Evolutionary conservation across 306 rosid species (phyloP), one percentile per base, ranked within the genome.

Genomic region (Crotalaria pallida): DNA sequence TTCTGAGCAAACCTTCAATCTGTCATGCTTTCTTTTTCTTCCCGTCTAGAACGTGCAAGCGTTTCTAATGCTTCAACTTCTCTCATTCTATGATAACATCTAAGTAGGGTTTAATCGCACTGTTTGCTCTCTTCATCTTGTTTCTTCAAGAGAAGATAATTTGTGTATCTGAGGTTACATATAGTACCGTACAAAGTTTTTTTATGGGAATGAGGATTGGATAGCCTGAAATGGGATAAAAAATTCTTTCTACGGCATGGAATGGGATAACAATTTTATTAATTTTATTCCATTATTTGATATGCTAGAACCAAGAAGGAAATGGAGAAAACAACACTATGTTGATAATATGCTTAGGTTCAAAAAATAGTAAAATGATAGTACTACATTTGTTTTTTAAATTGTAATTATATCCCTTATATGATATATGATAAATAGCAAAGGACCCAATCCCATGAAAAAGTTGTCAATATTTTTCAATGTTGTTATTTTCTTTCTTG

Each of bases 251-350:
- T 65, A 26, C 10, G 70, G 18, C 49, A 9, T 21, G 16, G 10
- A 65, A 26, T 5, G 11, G n/a, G 57, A 45, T 45, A 4, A 26
- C 27, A 29, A 17, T 48, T 23, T 19, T 17, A 65, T 65, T 29
- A 27, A 65, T 65, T 29, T 18, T 44, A 48, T 66, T 18, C 19
- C 17, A 10, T 7, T 2, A n/a, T 29, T 66, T 66, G 47, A 4
- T 18, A 10, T 29, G 47, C 59, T 66, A 66, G 59, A 31, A 31
- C n/a, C 71, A 26, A 65, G 58, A 48, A 66, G 45, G 26, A 65
- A 65, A 17, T 16, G 27, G 27, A 47, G 44, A 24, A 45, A 16
- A 29, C 70, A 44, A 26, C 8, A 64, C 22, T 7, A 6, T 12
- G 56, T 15, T 24, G 55, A 64, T 63, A 49, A 43, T n/a, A 2